phyloP scores from a whole-genome alignment of 1,139 yeast genomes.

The Candida freyschussii region DNA sequence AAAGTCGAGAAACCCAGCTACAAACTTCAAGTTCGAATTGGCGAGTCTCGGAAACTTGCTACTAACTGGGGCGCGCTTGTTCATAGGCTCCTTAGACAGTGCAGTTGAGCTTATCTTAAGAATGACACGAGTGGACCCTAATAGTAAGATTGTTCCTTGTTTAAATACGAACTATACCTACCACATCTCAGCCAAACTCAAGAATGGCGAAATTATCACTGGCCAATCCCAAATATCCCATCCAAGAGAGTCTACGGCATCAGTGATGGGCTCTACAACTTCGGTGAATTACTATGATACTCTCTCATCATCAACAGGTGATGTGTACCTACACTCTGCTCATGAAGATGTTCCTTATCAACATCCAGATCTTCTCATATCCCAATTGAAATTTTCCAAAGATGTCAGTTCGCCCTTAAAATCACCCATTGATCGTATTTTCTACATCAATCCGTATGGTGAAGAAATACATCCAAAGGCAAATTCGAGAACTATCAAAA shows the following conservation, averaged over 20 bases:
- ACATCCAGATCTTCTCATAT: constrained; percentile 70
- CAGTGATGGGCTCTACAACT: constrained; percentile 7
- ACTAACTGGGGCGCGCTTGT: constrained; percentile 74
- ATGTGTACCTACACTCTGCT: constrained; percentile 13
- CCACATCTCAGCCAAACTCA: constrained; percentile 74
- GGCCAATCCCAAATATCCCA: constrained; percentile 97
- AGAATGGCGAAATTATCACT: constrained; percentile 68
- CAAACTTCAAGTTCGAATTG: constrained; percentile 62
- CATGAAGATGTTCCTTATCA: constrained; percentile 53
- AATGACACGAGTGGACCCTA: constrained; percentile 56
- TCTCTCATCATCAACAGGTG: too few relatives aligned
- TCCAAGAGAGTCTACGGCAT: constrained; percentile 37
- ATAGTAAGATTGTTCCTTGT: constrained; percentile 67
- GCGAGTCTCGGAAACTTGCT: constrained; percentile 87
- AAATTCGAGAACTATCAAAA: constrained; percentile 54
- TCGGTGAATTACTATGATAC: constrained; percentile 15
- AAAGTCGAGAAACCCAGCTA: constrained; percentile 51
- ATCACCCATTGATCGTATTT: constrained; percentile 71
- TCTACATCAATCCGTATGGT: constrained; percentile 84
- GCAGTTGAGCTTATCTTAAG: constrained; percentile 74
- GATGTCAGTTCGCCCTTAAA: constrained; percentile 53
- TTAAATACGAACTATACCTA: constrained; percentile 80
- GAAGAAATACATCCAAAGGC: constrained; percentile 82
- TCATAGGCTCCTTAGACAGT: constrained; percentile 79
- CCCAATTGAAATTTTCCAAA: constrained; percentile 71